These are phyloP conservation scores for Candida xyloterini DNA, from an alignment of 805 yeast species.

Conservation along the genomic window DNA sequence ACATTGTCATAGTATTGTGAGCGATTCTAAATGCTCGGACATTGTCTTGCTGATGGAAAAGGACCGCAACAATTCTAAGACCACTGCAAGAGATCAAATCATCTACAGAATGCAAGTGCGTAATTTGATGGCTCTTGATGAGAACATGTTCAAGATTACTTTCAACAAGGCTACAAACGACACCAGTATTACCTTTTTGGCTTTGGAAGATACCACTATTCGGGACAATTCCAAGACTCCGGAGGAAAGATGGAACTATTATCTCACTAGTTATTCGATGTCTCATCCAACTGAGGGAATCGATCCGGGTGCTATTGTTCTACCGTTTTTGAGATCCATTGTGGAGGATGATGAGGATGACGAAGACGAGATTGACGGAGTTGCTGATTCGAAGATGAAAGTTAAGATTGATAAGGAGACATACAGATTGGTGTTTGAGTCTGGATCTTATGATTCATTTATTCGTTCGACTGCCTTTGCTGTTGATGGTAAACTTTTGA, in stretches of 20 bases:
- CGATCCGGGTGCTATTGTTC: constrained; percentile 65
- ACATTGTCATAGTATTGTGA: constrained; percentile 80
- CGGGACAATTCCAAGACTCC: constrained; percentile 58
- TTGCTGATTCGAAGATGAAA: constrained; percentile 64
- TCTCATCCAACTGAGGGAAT: constrained; percentile 98
- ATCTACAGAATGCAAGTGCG: constrained; percentile 86
- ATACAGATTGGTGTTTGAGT: constrained; percentile 77
- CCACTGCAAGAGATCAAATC: constrained; percentile 85
- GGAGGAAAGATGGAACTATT: constrained; percentile 89
- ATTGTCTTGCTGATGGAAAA: constrained; percentile 77
- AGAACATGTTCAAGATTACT: constrained; percentile 86
- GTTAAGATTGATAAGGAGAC: constrained; percentile 78
- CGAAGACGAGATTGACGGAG: constrained; percentile 51
- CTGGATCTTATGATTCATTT: constrained; percentile 75
- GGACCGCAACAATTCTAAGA: constrained; percentile 61
- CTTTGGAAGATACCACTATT: constrained; percentile 83
- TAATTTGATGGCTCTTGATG: constrained; percentile 72
- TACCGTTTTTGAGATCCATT: constrained; percentile 72
- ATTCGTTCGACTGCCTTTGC: constrained; percentile 54
- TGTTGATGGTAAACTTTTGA: constrained; percentile 24
- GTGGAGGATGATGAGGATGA: constrained; percentile 47
- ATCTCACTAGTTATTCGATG: constrained; percentile 87
- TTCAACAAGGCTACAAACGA: constrained; percentile 51
- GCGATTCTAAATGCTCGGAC: constrained; percentile 78
- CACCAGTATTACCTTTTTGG: constrained; percentile 77